Evolutionary conservation across 2,329 filamentous ascomycete species (phyloP), one percentile per base, ranked within the genome.

Genomic region (Penicillium sp.): DNA sequence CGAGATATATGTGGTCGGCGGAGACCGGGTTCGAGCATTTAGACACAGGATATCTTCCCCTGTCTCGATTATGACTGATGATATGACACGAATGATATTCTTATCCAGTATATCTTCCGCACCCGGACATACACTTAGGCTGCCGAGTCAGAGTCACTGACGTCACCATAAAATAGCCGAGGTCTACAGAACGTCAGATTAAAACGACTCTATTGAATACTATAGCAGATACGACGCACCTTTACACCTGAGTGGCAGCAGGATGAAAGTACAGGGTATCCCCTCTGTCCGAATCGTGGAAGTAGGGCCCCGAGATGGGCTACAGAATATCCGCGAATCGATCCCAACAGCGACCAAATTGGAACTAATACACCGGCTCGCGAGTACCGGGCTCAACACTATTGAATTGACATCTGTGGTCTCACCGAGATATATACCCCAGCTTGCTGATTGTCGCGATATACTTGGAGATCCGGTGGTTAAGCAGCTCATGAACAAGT

Each of bases 321-420:
- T 94, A 43, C 88, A 95, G 65, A 94, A 93, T 63, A 86, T 93
- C 72, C 86, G 86, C 70, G 79, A 74, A 53, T 75, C 75, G 23
- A 85, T 94, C 53, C 74, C 86, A 0, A 73, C 87, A 9, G 74
- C 77, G 6, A 89, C 83, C 2, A 94, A 94, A 68, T 78, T 91
- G 45, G 81, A 89, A 56, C 69, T 94, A 43, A 86, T 94, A 31
- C 77, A 84, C 56, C 74, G 80, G 50, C 72, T 94, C 51, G 80
- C 82, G 27, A 71, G 72, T 52, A 85, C 86, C 0, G 88, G 88
- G 0, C 66, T 93, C 34, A 72, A 73, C 5, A 82, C 82, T 3
- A 91, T 94, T 51, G 88, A 94, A 67, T 83, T 86, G 14, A 89
- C 87, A 0, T 87, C 86, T 1, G 89, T 94, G 61, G 88, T 94